These are phyloP conservation scores for Globisporangium mamillatum DNA, from an alignment of 352 stramenopile species.

Conservation along the genomic window DNA sequence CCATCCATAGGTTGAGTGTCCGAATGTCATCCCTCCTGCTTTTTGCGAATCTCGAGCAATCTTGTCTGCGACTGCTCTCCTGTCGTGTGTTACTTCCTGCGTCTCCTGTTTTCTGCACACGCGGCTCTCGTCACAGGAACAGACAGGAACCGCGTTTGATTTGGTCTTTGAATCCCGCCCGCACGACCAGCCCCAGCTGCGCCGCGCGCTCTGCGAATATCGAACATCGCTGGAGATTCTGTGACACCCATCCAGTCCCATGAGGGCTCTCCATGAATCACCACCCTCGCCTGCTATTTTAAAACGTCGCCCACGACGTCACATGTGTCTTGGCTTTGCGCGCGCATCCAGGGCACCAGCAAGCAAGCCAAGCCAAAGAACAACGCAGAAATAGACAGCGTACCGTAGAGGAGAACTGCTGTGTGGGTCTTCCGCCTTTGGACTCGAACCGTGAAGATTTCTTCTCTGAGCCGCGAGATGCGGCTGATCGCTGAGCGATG, in stretches of 20 bases:
- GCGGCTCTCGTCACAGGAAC: conserved; percentile 6
- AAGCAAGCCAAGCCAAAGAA: too few relatives aligned
- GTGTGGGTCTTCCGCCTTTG: not conserved
- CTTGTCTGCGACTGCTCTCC: not conserved
- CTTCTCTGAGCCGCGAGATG: not conserved
- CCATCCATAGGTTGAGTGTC: not conserved
- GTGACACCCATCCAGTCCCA: conserved; percentile 6
- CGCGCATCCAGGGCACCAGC: too few relatives aligned
- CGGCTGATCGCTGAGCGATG: not conserved
- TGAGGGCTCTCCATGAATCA: not conserved
- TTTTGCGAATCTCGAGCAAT: conserved; percentile 2
- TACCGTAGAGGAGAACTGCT: not conserved
- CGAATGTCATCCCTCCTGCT: not conserved
- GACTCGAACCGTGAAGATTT: not conserved
- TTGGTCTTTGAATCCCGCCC: not conserved
- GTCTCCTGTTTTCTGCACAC: not conserved
- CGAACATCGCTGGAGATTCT: conserved; percentile 9
- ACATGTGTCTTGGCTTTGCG: not conserved
- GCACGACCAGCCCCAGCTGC: not conserved
- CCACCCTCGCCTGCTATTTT: not conserved
- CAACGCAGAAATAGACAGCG: not conserved
- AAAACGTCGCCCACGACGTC: not conserved
- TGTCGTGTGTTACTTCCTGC: not conserved
- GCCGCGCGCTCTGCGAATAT: not conserved
- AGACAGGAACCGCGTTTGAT: too few relatives aligned